Conservation (phyloP, 1,284 basidiomycete genomes). For the Ganoderma boninense region DNA sequence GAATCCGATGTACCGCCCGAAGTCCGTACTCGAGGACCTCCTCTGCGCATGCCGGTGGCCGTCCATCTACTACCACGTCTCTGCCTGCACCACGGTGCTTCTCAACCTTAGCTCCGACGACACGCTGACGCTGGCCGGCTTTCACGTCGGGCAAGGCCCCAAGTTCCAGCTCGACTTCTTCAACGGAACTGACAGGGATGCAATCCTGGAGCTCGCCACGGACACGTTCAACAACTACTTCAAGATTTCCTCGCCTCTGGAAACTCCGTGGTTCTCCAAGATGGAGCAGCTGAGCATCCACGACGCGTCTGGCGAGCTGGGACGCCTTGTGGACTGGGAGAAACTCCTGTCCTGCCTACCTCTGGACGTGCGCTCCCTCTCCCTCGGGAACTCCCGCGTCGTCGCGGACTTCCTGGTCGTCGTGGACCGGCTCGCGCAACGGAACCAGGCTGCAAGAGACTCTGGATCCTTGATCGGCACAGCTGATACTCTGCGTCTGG, state of each 20-base stretch:
- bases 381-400: not conserved
- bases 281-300: not conserved
- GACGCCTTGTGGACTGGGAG: not conserved
- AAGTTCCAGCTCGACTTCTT: constrained; percentile 4
- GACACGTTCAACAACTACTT: not conserved
- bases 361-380: not conserved
- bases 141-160: not conserved
- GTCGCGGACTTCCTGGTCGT: not conserved
- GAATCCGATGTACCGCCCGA: not conserved
- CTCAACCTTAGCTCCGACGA: not conserved
- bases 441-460: not conserved
- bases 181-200: not conserved
- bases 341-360: not conserved
- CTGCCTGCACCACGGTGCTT: not conserved
- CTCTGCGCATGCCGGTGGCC: not conserved
- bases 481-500: not conserved
- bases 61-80: not conserved
- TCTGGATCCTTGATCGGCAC: not conserved
- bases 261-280: not conserved
- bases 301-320: not conserved
- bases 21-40: not conserved
- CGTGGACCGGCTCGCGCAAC: not conserved
- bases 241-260: not conserved
- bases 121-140: not conserved
- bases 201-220: not conserved